These are phyloP conservation scores for Phytopythium helicoides DNA, from an alignment of 352 stramenopile species.

Conservation along the genomic window DNA sequence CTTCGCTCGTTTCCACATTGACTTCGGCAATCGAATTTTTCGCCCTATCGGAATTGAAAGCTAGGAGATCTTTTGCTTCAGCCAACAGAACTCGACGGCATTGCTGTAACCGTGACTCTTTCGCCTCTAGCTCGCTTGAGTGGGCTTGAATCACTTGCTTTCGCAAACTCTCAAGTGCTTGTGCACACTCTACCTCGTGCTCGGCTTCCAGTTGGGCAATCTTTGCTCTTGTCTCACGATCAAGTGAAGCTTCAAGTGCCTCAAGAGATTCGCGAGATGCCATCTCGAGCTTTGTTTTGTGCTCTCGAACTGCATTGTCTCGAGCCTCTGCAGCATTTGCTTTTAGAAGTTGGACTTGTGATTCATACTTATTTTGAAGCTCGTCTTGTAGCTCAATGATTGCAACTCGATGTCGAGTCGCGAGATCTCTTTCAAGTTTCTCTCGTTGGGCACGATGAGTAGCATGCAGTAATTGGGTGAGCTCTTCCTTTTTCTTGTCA, in stretches of 20 bases:
- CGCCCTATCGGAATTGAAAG: slow-evolving; percentile 8
- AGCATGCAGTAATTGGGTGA: slow-evolving; percentile 35
- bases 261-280: slow-evolving; percentile 34
- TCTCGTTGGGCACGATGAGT: slow-evolving; percentile 36
- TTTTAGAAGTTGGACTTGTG: slow-evolving; percentile 20
- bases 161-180: slow-evolving; percentile 33
- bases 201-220: slow-evolving; percentile 42
- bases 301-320: slow-evolving; percentile 12
- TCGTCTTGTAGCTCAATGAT: slow-evolving; percentile 52
- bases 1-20: slow-evolving; percentile 17
- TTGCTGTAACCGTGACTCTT: slow-evolving; percentile 40
- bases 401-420: slow-evolving; percentile 41
- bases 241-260: slow-evolving; percentile 34
- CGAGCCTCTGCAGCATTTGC: slow-evolving; percentile 19
- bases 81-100: slow-evolving; percentile 37
- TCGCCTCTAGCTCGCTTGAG: slow-evolving; percentile 37
- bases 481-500: slow-evolving; percentile 33
- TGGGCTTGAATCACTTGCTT: slow-evolving; percentile 24
- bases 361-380: slow-evolving; percentile 31
- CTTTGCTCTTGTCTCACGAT: slow-evolving; percentile 33
- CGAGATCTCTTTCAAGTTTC: slow-evolving; percentile 34
- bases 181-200: slow-evolving; percentile 32
- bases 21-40: slow-evolving; percentile 4
- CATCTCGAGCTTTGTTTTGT: slow-evolving; percentile 24
- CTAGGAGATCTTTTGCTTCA: slow-evolving; percentile 41